These are phyloP conservation scores for Sporothrix humicola DNA, from an alignment of 2,329 filamentous ascomycete genomes.

Conservation along the genomic window DNA sequence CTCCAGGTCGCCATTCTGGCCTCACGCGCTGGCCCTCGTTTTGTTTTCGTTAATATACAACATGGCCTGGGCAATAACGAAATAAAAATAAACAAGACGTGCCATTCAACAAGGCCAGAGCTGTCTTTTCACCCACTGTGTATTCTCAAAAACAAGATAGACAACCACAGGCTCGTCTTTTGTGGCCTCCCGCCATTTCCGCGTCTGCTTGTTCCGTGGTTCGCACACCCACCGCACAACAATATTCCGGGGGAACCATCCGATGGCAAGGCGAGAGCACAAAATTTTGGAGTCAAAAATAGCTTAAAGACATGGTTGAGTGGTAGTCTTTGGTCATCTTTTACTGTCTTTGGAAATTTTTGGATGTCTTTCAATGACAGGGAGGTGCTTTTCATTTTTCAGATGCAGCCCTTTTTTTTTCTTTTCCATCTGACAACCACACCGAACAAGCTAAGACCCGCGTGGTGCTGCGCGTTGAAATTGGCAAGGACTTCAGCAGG, in stretches of 20 bases:
- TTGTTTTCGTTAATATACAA: constrained; percentile 1
- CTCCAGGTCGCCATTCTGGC: constrained; percentile 19
- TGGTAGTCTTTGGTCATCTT: background rate
- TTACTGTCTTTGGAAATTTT: background rate
- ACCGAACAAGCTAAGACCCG: constrained; percentile 7
- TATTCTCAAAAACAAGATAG: background rate
- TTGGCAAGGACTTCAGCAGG: constrained; percentile 24
- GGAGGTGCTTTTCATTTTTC: constrained; percentile 8
- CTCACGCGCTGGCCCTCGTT: background rate
- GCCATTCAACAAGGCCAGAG: background rate
- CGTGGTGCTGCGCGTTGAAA: constrained; percentile 14
- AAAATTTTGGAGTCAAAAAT: background rate
- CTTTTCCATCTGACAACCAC: constrained; percentile 16
- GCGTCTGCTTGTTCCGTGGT: constrained; percentile 15
- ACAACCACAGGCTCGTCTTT: background rate
- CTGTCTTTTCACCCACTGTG: no score
- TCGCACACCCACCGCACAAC: constrained; percentile 18
- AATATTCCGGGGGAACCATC: constrained; percentile 25
- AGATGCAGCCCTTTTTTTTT: background rate
- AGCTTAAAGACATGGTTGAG: constrained; percentile 7
- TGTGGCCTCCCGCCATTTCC: constrained; percentile 23
- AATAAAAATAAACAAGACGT: constrained; percentile 15
- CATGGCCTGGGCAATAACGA: background rate
- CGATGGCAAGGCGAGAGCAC: constrained; percentile 14
- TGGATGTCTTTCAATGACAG: background rate